Base-by-base conservation (phyloP, 1,284 basidiomycete genomes). In the Cyathus olla region DNA sequence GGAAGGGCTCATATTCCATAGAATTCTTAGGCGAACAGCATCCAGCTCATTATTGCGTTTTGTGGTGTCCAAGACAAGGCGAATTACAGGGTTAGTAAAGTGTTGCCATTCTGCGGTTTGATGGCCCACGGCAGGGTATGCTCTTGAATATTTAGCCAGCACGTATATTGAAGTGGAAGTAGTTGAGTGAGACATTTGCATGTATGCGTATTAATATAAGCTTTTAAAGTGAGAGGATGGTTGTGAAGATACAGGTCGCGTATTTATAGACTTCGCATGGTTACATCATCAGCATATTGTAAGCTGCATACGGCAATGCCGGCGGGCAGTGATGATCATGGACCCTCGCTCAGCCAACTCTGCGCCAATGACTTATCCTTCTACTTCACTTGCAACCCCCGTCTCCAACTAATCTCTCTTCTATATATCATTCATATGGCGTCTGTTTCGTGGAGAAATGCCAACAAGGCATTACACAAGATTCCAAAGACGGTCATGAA, bases 91-190 rank as follows among this genome's bases (percentile, higher is more conserved):
- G 65, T 92, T 91, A 29, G 84, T 84, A 68, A 90, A 93, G 70
- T 94, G 92, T 67, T 93, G 90, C 92, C 92, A 94, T 72, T 92
- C 90, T 15, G 80, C 68, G 50, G 44, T 46, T 46, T 70, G 67
- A 17, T 66, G 55, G 28, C 46, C 22, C 9, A 59, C 44, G 22
- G 62, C 65, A 4, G 86, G 82, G 66, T 90, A 88, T 17, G 87
- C 88, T 52, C 88, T 82, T 49, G 91, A 93, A 69, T 93, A 93
- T 70, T 92, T 93, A 59, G 77, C 70, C 29, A 93, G 79, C 15
- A 75, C 62, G 68, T 87, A 90, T 8, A 83, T 85, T 0, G 83
- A 81, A 3, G 87, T 86, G 28, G 87, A 79, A 3, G 85, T 89
- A 3, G 88, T 87, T 37, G 86, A 87, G 63, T 86, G 84, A 37